phyloP scores from a whole-genome alignment of 352 stramenopile genomes.

The Globisporangium splendens region DNA sequence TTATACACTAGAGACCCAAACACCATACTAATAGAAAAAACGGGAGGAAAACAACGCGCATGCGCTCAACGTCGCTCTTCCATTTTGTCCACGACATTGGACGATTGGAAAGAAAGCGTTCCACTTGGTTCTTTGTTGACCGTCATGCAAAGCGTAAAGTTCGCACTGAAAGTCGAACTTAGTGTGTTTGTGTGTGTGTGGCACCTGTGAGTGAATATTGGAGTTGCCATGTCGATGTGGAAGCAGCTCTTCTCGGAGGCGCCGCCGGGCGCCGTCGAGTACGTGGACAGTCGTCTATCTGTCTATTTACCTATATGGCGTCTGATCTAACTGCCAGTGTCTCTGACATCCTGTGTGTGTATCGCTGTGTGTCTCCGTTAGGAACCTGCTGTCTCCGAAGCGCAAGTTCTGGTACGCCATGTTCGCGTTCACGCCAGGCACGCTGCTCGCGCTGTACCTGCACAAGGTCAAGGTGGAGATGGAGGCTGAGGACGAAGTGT shows the following conservation, averaged over 20 bases:
- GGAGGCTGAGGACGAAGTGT: conserved; percentile 56
- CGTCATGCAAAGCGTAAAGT: too few relatives aligned
- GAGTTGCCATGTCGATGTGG: conserved; percentile 27
- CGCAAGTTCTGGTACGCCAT: conserved; percentile 66
- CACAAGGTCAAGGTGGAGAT: conserved; percentile 69
- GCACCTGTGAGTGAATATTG: too few relatives aligned
- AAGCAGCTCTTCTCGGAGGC: conserved; percentile 78
- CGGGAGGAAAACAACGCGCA: too few relatives aligned
- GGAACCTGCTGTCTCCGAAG: conserved; percentile 56
- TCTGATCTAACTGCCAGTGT: neutral
- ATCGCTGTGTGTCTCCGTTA: conserved; percentile 8
- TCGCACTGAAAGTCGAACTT: too few relatives aligned
- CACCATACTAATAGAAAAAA: too few relatives aligned
- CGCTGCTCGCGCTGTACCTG: conserved; percentile 59
- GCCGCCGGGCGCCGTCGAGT: conserved; percentile 66
- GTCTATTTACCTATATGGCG: too few relatives aligned
- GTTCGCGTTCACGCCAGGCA: conserved; percentile 69
- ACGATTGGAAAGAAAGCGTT: too few relatives aligned
- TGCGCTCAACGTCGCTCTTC: too few relatives aligned
- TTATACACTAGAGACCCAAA: too few relatives aligned
- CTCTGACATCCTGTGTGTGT: neutral
- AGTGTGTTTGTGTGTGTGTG: too few relatives aligned
- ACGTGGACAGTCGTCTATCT: conserved; percentile 13
- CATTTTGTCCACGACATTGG: too few relatives aligned
- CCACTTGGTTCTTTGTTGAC: too few relatives aligned